Percentiles rank a stretch among this genome's conserved stretches.
phyloP scores from a whole-genome alignment of 2,329 filamentous ascomycete genomes.

The Fusarium irregulare region DNA sequence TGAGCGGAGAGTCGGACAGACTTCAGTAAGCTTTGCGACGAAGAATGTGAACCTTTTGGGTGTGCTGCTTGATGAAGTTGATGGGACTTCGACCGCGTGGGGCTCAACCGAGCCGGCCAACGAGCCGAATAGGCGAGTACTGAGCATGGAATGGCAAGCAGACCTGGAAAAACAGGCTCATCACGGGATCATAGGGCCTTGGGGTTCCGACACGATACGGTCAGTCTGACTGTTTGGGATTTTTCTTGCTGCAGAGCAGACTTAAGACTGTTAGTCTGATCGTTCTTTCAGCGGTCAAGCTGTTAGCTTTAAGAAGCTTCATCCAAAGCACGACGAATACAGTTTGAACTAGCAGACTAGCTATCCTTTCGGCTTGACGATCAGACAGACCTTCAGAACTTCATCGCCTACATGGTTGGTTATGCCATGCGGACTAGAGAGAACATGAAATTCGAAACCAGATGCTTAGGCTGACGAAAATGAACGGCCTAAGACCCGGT shows the following conservation, averaged over 20 bases:
- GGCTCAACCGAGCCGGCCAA: not conserved
- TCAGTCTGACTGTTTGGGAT: not conserved
- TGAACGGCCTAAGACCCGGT: not conserved
- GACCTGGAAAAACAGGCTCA: not conserved
- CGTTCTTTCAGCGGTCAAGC: not conserved
- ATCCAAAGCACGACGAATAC: not conserved
- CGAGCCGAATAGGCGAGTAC: not conserved
- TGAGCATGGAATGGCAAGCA: not conserved
- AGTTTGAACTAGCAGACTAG: not conserved
- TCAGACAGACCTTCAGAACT: conserved; percentile 1
- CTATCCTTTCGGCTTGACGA: not conserved
- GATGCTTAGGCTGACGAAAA: not conserved
- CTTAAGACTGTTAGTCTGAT: not conserved
- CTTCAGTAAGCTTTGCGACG: not conserved
- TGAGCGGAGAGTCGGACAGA: conserved; percentile 9
- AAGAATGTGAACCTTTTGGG: conserved; percentile 1
- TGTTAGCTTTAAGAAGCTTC: not conserved
- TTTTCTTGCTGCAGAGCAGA: not conserved
- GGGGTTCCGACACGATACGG: not conserved
- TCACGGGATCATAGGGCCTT: not conserved
- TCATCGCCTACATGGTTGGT: conserved; percentile 7
- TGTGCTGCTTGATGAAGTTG: not conserved
- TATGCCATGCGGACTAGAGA: not conserved
- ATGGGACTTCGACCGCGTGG: not conserved
- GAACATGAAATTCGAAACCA: not conserved